These are phyloP conservation scores for Secale cereale DNA, from an alignment of 176 grass and related monocot species.

Conservation along the genomic window DNA sequence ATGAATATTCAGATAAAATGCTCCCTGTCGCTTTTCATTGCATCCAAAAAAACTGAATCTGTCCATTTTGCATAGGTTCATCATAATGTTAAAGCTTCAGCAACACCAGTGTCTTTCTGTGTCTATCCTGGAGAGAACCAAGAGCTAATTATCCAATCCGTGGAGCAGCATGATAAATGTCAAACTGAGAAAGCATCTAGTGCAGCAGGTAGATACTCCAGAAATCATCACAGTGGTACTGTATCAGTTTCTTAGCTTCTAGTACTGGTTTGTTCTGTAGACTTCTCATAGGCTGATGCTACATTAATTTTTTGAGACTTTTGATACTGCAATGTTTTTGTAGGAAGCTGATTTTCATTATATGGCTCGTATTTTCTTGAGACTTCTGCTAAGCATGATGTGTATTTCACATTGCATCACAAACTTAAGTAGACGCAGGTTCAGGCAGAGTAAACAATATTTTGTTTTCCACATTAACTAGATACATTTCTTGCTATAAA, in stretches of 20 bases:
- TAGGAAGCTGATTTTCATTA: background rate
- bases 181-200: background rate
- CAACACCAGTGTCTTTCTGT: conserved; percentile 20
- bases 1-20: background rate
- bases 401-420: background rate
- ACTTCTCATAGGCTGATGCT: background rate
- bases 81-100: conserved; percentile 19
- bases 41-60: background rate
- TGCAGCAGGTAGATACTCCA: background rate
- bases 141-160: conserved; percentile 31
- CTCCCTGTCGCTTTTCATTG: background rate
- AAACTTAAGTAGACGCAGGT: background rate
- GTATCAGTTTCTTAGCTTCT: background rate
- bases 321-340: background rate
- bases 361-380: background rate
- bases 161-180: background rate
- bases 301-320: background rate
- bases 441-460: background rate
- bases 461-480: background rate
- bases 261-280: background rate
- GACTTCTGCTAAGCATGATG: background rate
- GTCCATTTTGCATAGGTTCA: conserved; percentile 9
- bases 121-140: conserved; percentile 40
- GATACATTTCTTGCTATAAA: background rate
- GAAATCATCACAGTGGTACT: conserved; percentile 18